These are phyloP conservation scores for Mollisiaceae sp. DNA, from an alignment of 2,329 filamentous ascomycete species.

Conservation along the genomic window DNA sequence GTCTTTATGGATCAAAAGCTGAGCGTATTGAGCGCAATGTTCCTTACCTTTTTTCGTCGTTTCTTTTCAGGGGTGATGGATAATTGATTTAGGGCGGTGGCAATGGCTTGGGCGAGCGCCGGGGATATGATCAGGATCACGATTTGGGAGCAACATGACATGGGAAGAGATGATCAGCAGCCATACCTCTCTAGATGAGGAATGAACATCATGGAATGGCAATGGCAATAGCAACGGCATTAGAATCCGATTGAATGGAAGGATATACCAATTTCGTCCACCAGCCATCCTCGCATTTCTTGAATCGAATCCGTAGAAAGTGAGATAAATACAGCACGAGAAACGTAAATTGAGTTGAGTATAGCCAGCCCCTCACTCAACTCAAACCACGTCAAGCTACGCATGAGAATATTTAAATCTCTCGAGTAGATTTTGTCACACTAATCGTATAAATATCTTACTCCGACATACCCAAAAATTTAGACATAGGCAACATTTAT, in stretches of 20 bases:
- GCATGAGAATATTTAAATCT: too few species aligned
- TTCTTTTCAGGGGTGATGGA: neutral
- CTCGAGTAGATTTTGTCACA: too few species aligned
- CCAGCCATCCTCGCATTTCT: neutral
- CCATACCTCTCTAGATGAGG: neutral
- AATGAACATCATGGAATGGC: constrained; percentile 14
- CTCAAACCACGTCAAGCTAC: too few species aligned
- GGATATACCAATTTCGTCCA: constrained; percentile 2
- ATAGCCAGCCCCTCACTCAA: too few species aligned
- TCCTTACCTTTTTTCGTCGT: constrained; percentile 9
- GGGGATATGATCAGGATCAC: neutral
- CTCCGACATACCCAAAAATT: too few species aligned
- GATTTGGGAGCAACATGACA: constrained; percentile 2
- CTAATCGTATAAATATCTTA: too few species aligned
- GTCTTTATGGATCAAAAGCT: constrained; percentile 21
- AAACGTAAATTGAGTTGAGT: too few species aligned
- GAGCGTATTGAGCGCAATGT: constrained; percentile 2
- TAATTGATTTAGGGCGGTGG: neutral
- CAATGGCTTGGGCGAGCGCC: neutral
- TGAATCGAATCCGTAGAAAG: neutral
- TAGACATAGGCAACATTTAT: too few species aligned
- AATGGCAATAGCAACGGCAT: neutral
- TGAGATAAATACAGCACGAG: too few species aligned
- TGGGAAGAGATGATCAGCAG: neutral
- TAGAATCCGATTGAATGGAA: constrained; percentile 14